phyloP scores from a whole-genome alignment of 2,329 filamentous ascomycete species.

The Botrytis fragariae region DNA sequence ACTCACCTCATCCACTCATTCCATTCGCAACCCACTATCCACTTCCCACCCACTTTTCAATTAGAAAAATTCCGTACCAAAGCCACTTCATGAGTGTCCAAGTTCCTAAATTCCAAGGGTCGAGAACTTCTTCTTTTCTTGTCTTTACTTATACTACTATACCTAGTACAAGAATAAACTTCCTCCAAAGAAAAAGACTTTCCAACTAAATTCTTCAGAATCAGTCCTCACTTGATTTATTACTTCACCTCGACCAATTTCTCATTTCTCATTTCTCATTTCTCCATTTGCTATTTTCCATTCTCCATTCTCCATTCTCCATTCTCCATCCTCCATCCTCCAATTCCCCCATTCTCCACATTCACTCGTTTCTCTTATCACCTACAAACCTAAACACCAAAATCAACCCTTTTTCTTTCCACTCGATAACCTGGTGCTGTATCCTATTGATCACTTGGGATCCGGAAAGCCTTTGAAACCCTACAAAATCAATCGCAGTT shows the following conservation, averaged over 20 bases:
- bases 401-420: not conserved
- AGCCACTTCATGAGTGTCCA: not conserved
- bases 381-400: not conserved
- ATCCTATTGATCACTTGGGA: not conserved
- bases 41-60: not conserved
- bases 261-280: not conserved
- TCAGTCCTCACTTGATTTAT: not conserved
- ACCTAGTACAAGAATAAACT: not conserved
- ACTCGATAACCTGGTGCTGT: not conserved
- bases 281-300: not conserved
- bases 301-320: not conserved
- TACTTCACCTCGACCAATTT: not conserved
- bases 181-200: not conserved
- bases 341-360: slow-evolving; percentile 8
- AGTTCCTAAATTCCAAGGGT: not conserved
- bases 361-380: slow-evolving; percentile 5
- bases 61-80: not conserved
- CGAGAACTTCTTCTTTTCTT: not conserved
- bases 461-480: not conserved
- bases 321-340: not conserved
- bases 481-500: not conserved
- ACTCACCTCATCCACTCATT: not conserved
- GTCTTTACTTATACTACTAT: not conserved
- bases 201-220: not conserved
- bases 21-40: not conserved